Base-by-base conservation (phyloP, 352 stramenopile genomes). In the Phytophthora hibernalis region DNA sequence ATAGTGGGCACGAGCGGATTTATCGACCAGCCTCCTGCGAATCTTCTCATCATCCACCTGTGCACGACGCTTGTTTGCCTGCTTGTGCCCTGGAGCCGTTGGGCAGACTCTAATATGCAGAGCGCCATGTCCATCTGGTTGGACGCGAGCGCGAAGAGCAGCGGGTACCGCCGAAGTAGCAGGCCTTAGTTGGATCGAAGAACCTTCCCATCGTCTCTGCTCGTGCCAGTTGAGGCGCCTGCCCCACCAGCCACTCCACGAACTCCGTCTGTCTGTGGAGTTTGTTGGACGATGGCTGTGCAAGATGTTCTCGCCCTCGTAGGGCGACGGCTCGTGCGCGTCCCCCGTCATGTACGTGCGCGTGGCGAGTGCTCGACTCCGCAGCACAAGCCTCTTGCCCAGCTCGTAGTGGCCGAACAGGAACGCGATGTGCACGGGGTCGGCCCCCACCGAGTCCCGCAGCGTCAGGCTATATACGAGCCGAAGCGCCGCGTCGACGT, bases 21-120 rank as follows among this genome's bases (percentile, higher is more conserved):
- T 85, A 1, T 92, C 79, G 10, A 76, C 56, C n/a, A 96, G 57
- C 13, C 88, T 78, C 77, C 90, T 87, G 54, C 88, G 88, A 63
- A 95, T 68, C 61, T 89, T 90, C 16, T 88, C 88, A 58, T 96
- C 88, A 51, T 87, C 70, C 10, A 94, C 57, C 58, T 92, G 82
- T 20, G 88, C 68, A 28, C 65, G 77, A 38, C 86, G 83, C 60
- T 83, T 90, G 35, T 74, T 60, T 28, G 85, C 83, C 54, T 83
- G 79, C 72, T 93, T 92, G 47, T 86, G n/a, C 60, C 55, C 33
- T 72, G 72, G 7, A 78, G 40, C 22, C 31, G 61, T 18, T 76
- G 62, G 2, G 70, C 65, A 0, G 75, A 70, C 13, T 76, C 63
- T 12, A 89, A 40, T 20, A 87, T 78, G 37, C 72, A 48, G 11